Evolutionary conservation across 2,329 filamentous ascomycete genomes (phyloP), one percentile per base, ranked within the genome.

Genomic region (Verticillium tricorpus): DNA sequence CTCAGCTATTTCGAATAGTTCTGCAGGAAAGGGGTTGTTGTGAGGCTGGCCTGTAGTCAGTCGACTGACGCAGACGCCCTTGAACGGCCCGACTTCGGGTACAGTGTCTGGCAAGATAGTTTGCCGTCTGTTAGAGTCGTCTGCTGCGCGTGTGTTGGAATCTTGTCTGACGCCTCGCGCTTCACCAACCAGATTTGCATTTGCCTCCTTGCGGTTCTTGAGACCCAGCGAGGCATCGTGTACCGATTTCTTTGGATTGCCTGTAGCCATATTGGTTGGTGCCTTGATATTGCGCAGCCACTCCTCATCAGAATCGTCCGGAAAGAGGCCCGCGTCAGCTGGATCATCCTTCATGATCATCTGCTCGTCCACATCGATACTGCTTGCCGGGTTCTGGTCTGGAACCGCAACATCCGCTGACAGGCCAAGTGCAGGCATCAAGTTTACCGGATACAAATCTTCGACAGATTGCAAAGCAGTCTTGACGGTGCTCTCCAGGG

Each of bases 401-500:
- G 68, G 63, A 5, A 25, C 25, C 25, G 68, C 68, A 6, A 67
- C 61, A 11, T 70, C 69, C 2, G 71, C 71, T 5, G 76, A 66
- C 11, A 80, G 63, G 0, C 80, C 80, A 5, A 86, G 71, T 3
- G 73, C 76, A n/a, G 77, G 76, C 17, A 76, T 71, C 25, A 93
- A 74, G 57, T 86, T 90, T 22, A 85, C 82, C 0, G 91, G 89
- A 71, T 90, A 97, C 17, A 99, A 80, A 71, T 98, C 94, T 71
- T 93, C 89, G 0, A 98, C 88, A 59, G 94, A 93, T 69, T 96
- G 86, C 45, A 96, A 75, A 1, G 87, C 85, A 1, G 94, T 96
- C 67, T 88, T 89, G n/a, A 97, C 79, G 3, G 76, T 76, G 5
- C 81, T 76, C 67, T 85, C 87, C 14, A 83, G 79, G 1, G 84